A percentile compares a stretch with the other conserved stretches of the same genome.
Evolutionary conservation across 2,329 filamentous ascomycete genomes (phyloP).

Genomic region (Talaromyces marneffei): DNA sequence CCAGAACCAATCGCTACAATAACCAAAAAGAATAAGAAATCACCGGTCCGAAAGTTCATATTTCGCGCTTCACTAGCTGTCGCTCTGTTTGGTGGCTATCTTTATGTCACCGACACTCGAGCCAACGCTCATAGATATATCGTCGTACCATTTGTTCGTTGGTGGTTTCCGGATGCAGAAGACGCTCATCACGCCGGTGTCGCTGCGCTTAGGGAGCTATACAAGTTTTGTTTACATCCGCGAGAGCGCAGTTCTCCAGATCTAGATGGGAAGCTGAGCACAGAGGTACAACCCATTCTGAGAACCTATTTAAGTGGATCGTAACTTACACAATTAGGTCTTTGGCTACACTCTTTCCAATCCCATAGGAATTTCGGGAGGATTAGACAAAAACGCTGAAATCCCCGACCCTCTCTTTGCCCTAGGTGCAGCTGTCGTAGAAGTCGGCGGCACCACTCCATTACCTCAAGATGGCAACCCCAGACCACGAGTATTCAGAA

Average conservation of each 20-base stretch:
- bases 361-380: conserved; percentile 90
- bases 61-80: conserved; percentile 50
- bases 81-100: conserved; percentile 47
- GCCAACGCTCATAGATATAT: conserved; percentile 64
- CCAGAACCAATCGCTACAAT: neutral
- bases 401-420: conserved; percentile 80
- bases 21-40: conserved; percentile 25
- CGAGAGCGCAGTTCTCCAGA: conserved; percentile 67
- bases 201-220: conserved; percentile 62
- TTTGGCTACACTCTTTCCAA: conserved; percentile 75
- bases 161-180: conserved; percentile 52
- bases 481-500: conserved; percentile 78
- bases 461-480: conserved; percentile 83
- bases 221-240: conserved; percentile 69
- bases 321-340: conserved; percentile 42
- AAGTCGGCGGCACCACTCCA: conserved; percentile 86
- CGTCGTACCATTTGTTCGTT: conserved; percentile 45
- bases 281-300: conserved; percentile 36
- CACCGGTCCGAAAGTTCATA: conserved; percentile 24
- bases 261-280: conserved; percentile 48
- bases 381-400: conserved; percentile 89
- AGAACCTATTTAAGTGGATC: neutral
- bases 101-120: conserved; percentile 70
- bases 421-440: conserved; percentile 78
- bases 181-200: conserved; percentile 85